Base-by-base conservation (phyloP, 2,329 filamentous ascomycete genomes). In the Pestalotiopsis sp. region DNA sequence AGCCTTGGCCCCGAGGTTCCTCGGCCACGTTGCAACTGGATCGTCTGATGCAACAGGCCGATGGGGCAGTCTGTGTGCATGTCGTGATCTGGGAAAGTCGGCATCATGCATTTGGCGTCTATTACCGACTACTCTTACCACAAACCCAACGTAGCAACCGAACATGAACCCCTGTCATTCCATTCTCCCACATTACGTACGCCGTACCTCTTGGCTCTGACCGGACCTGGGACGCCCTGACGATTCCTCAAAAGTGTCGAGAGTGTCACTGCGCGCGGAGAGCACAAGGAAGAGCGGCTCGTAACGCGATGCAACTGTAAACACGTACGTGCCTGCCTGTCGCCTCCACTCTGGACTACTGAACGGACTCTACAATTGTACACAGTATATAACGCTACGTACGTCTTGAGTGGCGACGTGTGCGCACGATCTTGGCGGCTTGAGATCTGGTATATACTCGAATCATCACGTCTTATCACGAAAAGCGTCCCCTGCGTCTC, bases 401-500 rank as follows among this genome's bases (percentile, higher is more conserved):
- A 20, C 20, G n/a, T 20, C 31, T 27, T 31, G 6, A 31, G 27
- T 12, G 38, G 31, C 25, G 38, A 38, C 12, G 11, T 59, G 4
- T 12, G 20, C 5, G 55, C 12, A 12, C 14, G 38, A 61, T 61
- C 59, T 61, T 61, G 59, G 59, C 25, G 17, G 5, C n/a, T 12
- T 39, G 13, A 4, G 5, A 20, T 39, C 4, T 6, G 9, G 11
- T n/a, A 59, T 27, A 27, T 36, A 58, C 20, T 9, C 11, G 7
- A n/a, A 17, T 38, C 31, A 61, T 61, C 59, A 61, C 59, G 59
- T 61, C 59, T 61, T 61, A 61, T 61, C 59, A 61, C 59, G 59
- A 61, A 61, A 61, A 6, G 27, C 12, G 23, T n/a, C 23, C 58
- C 58, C 31, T 61, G 59, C 27, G 14, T 59, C 45, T 52, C 27